Conservation (phyloP, 2,329 filamentous ascomycete genomes). For the Sarocladium kiliense region DNA sequence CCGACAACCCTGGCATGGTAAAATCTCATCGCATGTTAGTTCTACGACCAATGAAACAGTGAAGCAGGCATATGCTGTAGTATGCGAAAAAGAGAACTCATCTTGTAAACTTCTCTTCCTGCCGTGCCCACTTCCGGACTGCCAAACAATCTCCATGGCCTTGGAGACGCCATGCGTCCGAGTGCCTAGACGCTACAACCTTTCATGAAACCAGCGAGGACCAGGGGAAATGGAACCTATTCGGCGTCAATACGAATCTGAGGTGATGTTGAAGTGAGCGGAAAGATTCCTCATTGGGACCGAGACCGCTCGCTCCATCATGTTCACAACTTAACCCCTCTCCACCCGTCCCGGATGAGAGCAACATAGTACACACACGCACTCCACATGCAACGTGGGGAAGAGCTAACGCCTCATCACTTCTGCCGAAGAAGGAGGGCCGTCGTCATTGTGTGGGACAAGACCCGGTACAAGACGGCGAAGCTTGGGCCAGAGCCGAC, state of each 20-base stretch:
- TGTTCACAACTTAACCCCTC: no score
- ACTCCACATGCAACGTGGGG: not conserved
- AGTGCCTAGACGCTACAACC: not conserved
- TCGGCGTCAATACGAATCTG: no score
- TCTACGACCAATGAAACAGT: no score
- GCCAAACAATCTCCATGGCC: slow-evolving; percentile 13
- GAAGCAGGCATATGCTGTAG: no score
- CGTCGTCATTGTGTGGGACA: not conserved
- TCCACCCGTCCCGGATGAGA: no score
- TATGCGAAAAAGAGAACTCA: no score
- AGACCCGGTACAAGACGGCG: not conserved
- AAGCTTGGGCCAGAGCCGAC: not conserved
- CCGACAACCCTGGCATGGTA: slow-evolving; percentile 16
- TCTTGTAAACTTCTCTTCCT: slow-evolving; percentile 13
- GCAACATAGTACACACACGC: no score
- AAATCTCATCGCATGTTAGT: not conserved
- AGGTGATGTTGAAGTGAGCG: not conserved
- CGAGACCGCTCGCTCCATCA: not conserved
- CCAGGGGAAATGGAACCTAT: no score
- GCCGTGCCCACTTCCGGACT: slow-evolving; percentile 3
- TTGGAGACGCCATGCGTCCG: not conserved
- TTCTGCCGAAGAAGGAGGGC: not conserved
- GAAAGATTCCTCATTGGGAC: not conserved
- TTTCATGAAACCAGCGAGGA: no score
- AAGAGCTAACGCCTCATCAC: not conserved